These are phyloP conservation scores for Pseudovirgaria hyperparasitica DNA, from an alignment of 2,329 filamentous ascomycete genomes.

Conservation along the genomic window DNA sequence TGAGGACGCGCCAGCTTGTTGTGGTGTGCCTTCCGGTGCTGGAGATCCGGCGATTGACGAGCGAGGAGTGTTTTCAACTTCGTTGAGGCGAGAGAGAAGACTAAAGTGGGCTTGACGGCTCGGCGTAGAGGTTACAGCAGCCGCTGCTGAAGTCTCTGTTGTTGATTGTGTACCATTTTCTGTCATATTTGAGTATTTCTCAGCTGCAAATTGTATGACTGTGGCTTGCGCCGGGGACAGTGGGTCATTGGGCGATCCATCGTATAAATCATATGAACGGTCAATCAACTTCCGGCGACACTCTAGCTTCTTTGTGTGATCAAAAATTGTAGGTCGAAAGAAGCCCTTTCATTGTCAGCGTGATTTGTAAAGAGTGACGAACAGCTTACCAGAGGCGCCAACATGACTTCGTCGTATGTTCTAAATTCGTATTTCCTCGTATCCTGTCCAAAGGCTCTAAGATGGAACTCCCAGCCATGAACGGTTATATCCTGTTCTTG, in stretches of 20 bases:
- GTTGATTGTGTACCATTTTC: constrained; percentile 16
- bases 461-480: constrained; percentile 78
- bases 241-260: constrained; percentile 84
- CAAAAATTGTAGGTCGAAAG: constrained; percentile 79
- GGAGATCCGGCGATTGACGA: constrained; percentile 83
- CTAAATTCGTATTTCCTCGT: constrained; percentile 94
- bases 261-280: constrained; percentile 87
- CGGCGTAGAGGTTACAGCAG: constrained; percentile 39
- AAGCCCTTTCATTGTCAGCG: constrained; percentile 43
- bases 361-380: background rate
- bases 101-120: constrained; percentile 50
- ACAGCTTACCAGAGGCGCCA: constrained; percentile 63
- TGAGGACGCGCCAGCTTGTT: constrained; percentile 33
- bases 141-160: constrained; percentile 19
- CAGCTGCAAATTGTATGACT: constrained; percentile 40
- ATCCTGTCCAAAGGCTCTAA: constrained; percentile 75
- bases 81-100: constrained; percentile 55
- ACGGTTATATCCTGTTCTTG: constrained; percentile 82
- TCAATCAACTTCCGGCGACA: constrained; percentile 72
- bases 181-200: constrained; percentile 17
- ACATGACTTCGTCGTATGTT: constrained; percentile 87
- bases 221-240: constrained; percentile 70
- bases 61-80: constrained; percentile 62
- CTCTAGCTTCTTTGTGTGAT: constrained; percentile 65
- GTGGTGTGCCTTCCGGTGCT: constrained; percentile 68